Evolutionary conservation across 805 yeast species (phyloP), one percentile per base, ranked within the genome.

Genomic region (Grigorovia humatica): DNA sequence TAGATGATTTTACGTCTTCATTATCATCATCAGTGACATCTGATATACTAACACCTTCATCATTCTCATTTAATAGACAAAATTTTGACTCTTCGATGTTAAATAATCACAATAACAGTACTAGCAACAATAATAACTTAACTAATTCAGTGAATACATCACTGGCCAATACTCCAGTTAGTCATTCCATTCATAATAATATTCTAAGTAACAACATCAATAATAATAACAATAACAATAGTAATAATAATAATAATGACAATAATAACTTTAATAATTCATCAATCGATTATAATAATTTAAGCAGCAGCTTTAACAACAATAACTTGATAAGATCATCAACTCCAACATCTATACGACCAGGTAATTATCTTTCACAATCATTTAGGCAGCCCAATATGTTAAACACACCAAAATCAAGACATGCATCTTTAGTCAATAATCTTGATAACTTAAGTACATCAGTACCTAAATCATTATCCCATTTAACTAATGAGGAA

Each of bases 401-500:
- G 20, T 51, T 55, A 40, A 51, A 52, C 9, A 63, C 68, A 1
- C 63, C 68, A 30, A 58, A 59, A n/a, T 59, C 70, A 20, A 62
- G 70, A 23, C 60, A 61, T 35, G 64, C 64, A 17, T 70, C 70
- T 12, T 51, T 65, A 57, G 48, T 51, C 3, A 50, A 48, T 30
- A 43, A 27, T 19, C 20, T 30, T 9, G 44, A 40, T 20, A 20
- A 18, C n/a, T 20, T 51, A 19, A 51, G 57, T 43, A 46, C 53
- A 0, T 56, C 58, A 52, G 62, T 59, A 13, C 60, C 61, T 8
- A 58, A 59, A 48, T 48, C 52, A 13, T 19, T 56, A 41, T 49
- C 59, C 12, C 55, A 54, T 49, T 45, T 61, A 46, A 54, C 68
- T 15, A 55, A 59, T 60, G 95, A 85, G 50, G 88, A 84, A 53